These are phyloP conservation scores for Kwoniella dejecticola DNA, from an alignment of 768 basidiomycete genomes.

Conservation along the genomic window DNA sequence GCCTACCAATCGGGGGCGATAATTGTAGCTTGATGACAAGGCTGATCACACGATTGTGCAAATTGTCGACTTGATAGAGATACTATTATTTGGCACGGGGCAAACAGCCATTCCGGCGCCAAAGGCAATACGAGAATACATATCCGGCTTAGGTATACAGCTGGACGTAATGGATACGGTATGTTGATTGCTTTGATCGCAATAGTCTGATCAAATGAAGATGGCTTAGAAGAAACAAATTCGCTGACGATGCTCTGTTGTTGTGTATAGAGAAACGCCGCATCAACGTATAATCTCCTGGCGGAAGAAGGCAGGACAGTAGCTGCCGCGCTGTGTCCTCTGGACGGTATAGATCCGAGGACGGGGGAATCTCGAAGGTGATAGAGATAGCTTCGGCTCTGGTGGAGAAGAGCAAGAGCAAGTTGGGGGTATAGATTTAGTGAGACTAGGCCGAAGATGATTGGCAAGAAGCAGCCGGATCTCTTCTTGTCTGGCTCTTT, in stretches of 20 bases:
- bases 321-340: slow-evolving; percentile 66
- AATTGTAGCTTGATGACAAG: background rate
- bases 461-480: too few relatives aligned
- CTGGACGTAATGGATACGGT: slow-evolving; percentile 88
- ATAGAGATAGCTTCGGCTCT: background rate
- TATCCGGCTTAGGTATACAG: slow-evolving; percentile 78
- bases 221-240: too few relatives aligned
- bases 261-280: slow-evolving; percentile 72
- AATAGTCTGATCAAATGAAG: background rate
- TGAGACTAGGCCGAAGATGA: too few relatives aligned
- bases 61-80: slow-evolving; percentile 63
- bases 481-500: too few relatives aligned
- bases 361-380: slow-evolving; percentile 21
- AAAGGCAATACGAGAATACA: slow-evolving; percentile 64
- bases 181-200: slow-evolving; percentile 38
- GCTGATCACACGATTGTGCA: slow-evolving; percentile 10
- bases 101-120: slow-evolving; percentile 71
- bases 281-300: slow-evolving; percentile 91
- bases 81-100: slow-evolving; percentile 87
- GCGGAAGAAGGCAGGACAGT: slow-evolving; percentile 91
- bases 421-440: background rate
- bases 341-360: slow-evolving; percentile 29
- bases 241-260: too few relatives aligned
- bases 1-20: background rate
- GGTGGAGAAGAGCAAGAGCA: background rate